These are phyloP conservation scores for Lachnum nothofagi DNA, from an alignment of 2,329 filamentous ascomycete genomes.

Conservation along the genomic window DNA sequence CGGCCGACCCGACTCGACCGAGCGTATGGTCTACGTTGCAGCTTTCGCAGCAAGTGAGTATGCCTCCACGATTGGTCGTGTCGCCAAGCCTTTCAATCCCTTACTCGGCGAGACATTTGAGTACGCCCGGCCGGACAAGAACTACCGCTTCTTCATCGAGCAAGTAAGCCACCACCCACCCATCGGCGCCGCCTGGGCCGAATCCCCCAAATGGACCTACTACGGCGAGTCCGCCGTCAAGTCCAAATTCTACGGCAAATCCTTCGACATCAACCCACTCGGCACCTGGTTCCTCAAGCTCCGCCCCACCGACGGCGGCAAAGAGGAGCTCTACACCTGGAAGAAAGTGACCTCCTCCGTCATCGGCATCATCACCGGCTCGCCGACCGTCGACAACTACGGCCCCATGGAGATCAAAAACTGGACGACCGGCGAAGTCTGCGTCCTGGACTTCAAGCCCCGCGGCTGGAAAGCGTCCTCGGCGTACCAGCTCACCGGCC, in stretches of 20 bases:
- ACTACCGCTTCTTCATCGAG: conserved; percentile 97
- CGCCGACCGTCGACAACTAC: conserved; percentile 95
- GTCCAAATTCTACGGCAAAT: conserved; percentile 96
- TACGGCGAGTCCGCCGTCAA: conserved; percentile 93
- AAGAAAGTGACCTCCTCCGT: conserved; percentile 98
- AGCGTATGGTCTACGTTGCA: conserved; percentile 89
- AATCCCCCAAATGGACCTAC: conserved; percentile 92
- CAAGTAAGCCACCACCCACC: conserved; percentile 98
- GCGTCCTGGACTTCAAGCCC: conserved; percentile 84
- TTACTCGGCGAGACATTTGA: conserved; percentile 95
- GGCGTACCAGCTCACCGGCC: conserved; percentile 82
- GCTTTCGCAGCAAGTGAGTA: conserved; percentile 96
- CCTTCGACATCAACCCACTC: conserved; percentile 92
- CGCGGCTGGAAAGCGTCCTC: conserved; percentile 93
- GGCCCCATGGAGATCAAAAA: conserved; percentile 97
- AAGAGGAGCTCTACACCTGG: conserved; percentile 92
- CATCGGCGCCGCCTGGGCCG: conserved; percentile 86
- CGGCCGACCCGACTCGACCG: conserved; percentile 77
- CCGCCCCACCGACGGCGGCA: conserved; percentile 67
- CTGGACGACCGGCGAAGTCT: conserved; percentile 90
- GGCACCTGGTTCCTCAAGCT: conserved; percentile 95
- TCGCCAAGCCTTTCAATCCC: conserved; percentile 97
- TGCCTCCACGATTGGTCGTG: conserved; percentile 90
- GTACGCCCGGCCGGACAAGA: conserved; percentile 91
- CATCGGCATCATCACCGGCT: conserved; percentile 96